phyloP scores from a whole-genome alignment of 805 yeast species.

The Cyberlindnera petersonii region DNA sequence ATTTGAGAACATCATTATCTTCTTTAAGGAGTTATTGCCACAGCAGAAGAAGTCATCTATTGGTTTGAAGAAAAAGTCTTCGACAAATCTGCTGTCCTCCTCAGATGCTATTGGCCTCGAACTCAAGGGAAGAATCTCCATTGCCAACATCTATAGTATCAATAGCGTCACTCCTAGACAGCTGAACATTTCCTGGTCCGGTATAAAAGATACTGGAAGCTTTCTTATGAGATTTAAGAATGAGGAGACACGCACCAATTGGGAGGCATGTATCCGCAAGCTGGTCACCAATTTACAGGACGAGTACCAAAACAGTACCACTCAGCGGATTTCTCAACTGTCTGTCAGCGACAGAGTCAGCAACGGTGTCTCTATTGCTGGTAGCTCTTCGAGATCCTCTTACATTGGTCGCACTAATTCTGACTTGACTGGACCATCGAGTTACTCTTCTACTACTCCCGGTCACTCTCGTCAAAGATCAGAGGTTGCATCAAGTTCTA shows the following conservation, averaged over 20 bases:
- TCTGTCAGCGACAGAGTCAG: constrained; percentile 25
- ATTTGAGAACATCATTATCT: constrained; percentile 66
- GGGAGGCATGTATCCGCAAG: constrained; percentile 66
- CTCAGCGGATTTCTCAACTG: constrained; percentile 16
- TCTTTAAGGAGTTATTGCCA: constrained; percentile 55
- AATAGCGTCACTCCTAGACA: constrained; percentile 46
- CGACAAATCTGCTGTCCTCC: constrained; percentile 20
- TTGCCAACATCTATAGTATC: constrained; percentile 58
- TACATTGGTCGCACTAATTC: constrained; percentile 24
- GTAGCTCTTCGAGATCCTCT: constrained; percentile 25
- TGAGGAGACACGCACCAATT: constrained; percentile 78
- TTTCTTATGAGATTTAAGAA: constrained; percentile 77
- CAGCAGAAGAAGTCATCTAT: constrained; percentile 45
- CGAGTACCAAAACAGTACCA: constrained; percentile 17
- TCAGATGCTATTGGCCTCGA: constrained; percentile 42
- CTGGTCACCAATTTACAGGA: constrained; percentile 34
- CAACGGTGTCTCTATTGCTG: constrained; percentile 24
- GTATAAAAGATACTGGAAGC: constrained; percentile 80
- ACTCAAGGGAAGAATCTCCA: constrained; percentile 77
- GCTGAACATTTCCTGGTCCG: constrained; percentile 74
- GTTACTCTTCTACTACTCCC: constrained; percentile 10
- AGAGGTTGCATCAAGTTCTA: constrained; percentile 20
- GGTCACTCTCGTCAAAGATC: constrained; percentile 28
- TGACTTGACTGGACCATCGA: constrained; percentile 16
- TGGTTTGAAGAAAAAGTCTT: constrained; percentile 39